Evolutionary conservation across 768 basidiomycete species (phyloP), one percentile per base, ranked within the genome.

Genomic region (Suillus plorans): DNA sequence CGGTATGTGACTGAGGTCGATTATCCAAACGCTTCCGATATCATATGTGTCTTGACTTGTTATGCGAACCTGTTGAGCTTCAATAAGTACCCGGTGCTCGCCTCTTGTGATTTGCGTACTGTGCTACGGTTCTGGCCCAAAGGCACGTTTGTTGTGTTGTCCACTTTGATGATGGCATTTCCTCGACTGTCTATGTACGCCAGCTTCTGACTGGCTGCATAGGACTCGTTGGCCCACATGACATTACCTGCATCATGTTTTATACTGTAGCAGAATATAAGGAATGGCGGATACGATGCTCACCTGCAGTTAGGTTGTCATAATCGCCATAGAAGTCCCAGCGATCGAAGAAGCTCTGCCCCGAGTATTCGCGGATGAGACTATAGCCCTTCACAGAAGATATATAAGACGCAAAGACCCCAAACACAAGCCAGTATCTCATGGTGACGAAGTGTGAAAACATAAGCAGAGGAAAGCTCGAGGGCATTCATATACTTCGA

Each of bases 151-250:
- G 85, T 86, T 9, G 77, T 75, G 70, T 92, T 91, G 79, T 94
- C 92, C 7, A 94, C 91, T 69, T 83, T 86, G 58, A 95, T 79
- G 66, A 95, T 81, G 6, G 87, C 88, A 63, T 88, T 85, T 8
- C 89, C 87, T 1, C 81, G 81, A 50, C 69, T 69, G 67, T 89
- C 88, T 67, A 90, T 73, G 69, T 84, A 91, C 5, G 86, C 85
- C 22, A 93, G 79, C 1, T 79, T 70, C 65, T 84, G 78, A 8
- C 78, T 72, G 13, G 76, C 73, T 1, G 88, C 89, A 25, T 79
- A 77, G 2, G 78, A 73, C 61, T 78, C 71, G 68, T 82, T 81
- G 20, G 87, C 78, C 79, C 83, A 91, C 49, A 84, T 85, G 20
- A 86, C 87, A 68, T 90, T 86, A 45, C 89, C 90, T 88, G 67